Evolutionary conservation across 225 moss, liverwort and hornwort species (phyloP).

Genomic region (Straminergon stramineum): DNA sequence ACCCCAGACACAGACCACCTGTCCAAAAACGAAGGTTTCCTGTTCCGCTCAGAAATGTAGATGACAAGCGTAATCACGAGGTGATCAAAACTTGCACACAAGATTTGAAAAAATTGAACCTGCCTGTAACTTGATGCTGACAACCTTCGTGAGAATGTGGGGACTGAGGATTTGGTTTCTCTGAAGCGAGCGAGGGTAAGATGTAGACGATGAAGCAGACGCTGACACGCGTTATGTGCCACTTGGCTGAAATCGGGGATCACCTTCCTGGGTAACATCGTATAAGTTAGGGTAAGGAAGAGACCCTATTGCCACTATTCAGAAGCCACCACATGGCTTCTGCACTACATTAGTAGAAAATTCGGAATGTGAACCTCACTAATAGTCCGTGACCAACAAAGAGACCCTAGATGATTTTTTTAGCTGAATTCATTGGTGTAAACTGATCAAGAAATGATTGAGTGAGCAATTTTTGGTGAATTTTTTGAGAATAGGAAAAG

Average conservation of each 20-base stretch:
- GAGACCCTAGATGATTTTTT: too few species aligned
- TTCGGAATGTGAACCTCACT: too few species aligned
- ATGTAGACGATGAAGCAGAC: background rate
- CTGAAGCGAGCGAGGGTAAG: background rate
- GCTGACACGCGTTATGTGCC: slow-evolving; percentile 1
- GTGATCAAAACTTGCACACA: background rate
- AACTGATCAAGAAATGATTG: too few species aligned
- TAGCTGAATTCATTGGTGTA: too few species aligned
- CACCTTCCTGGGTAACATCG: background rate
- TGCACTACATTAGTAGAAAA: too few species aligned
- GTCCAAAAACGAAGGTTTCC: background rate
- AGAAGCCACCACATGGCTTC: too few species aligned
- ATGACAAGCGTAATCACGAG: background rate
- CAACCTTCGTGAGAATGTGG: background rate
- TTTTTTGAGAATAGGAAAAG: too few species aligned
- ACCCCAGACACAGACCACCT: background rate
- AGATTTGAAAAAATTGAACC: background rate
- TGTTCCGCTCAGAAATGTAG: background rate
- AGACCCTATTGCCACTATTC: background rate
- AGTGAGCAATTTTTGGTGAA: too few species aligned
- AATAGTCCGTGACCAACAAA: too few species aligned
- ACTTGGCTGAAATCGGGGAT: slow-evolving; percentile 2
- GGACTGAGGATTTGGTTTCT: background rate
- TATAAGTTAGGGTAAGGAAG: background rate
- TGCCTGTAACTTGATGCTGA: background rate